Base-by-base conservation (phyloP, 2,329 filamentous ascomycete genomes). In the Drechslerella stenobrocha region DNA sequence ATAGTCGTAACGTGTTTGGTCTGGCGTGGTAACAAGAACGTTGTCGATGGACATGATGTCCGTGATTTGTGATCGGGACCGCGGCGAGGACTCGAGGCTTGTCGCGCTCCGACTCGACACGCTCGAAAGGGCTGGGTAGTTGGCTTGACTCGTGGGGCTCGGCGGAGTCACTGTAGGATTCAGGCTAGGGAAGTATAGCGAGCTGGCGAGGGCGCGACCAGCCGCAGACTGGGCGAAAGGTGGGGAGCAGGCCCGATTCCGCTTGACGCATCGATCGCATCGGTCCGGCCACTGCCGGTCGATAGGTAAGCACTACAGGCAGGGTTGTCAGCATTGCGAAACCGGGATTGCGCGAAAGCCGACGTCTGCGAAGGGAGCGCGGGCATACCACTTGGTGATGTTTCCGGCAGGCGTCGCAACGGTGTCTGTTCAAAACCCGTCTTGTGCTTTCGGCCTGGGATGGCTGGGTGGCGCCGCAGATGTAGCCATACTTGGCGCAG, bases 1-100 rank as follows among this genome's bases (percentile, higher is more conserved):
- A 52, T 67, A 67, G 11, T 67, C 63, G 22, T 60, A 67, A 48
- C 50, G 50, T 46, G 50, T 28, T 18, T 67, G 63, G 20, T 67
- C 63, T 37, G 63, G 63, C 22, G 63, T 47, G 45, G 55, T 56
- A 15, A 52, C 59, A 8, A 67, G 63, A 26, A 67, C 63, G 28
- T 67, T 67, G 50, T 67, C 63, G 44, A 67, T 67, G 13, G 63
- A 67, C 63, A 67, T 67, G 26, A 67, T 67, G 20, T 67, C 63
- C 40, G 63, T 67, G 23, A 67, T 67, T 22, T 67, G 63, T 51
- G 63, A 67, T 46, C 63, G 55, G 23, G 63, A 67, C 35, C 63
- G 63, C 18, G 26, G 37, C 22, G 63, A 51, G 18, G 63, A 52
- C 13, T 67, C 50, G 24, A 67, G 55, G 28, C 35, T 67, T n/a